Evolutionary conservation across 2,329 filamentous ascomycete genomes (phyloP).

Genomic region (Albifimbria verrucaria): DNA sequence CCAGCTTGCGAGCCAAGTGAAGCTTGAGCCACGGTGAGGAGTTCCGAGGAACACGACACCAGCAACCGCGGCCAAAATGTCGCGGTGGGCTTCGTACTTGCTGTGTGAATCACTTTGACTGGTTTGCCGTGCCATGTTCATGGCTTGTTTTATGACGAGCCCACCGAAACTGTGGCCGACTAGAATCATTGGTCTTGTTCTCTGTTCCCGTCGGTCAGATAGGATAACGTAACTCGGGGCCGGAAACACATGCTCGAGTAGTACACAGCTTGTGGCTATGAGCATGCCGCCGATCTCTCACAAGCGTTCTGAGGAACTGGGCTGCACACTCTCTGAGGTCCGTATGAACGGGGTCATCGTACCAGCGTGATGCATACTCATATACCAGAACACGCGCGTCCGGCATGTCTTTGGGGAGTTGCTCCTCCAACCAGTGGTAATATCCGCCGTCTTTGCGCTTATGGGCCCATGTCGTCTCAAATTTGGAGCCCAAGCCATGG

Average conservation of each 20-base stretch:
- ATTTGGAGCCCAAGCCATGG: background rate
- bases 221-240: background rate
- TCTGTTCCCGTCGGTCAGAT: background rate
- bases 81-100: conserved; percentile 1
- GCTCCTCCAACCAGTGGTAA: conserved; percentile 1
- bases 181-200: conserved; percentile 1
- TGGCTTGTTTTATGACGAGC: conserved; percentile 2
- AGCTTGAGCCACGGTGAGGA: background rate
- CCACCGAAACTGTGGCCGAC: conserved; percentile 1
- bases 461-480: background rate
- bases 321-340: background rate
- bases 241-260: background rate
- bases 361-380: conserved; percentile 2
- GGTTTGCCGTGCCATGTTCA: background rate
- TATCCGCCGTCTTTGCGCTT: conserved; percentile 1
- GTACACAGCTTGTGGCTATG: background rate
- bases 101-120: background rate
- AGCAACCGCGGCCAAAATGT: conserved; percentile 1
- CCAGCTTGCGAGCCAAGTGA: background rate
- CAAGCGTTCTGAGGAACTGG: background rate
- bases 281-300: background rate
- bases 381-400: conserved; percentile 2
- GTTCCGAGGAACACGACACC: conserved; percentile 2
- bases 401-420: conserved; percentile 3
- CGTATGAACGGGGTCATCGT: background rate